These are phyloP conservation scores for Scenedesmus sp. DNA, from an alignment of 163 green algal genomes.

Conservation along the genomic window DNA sequence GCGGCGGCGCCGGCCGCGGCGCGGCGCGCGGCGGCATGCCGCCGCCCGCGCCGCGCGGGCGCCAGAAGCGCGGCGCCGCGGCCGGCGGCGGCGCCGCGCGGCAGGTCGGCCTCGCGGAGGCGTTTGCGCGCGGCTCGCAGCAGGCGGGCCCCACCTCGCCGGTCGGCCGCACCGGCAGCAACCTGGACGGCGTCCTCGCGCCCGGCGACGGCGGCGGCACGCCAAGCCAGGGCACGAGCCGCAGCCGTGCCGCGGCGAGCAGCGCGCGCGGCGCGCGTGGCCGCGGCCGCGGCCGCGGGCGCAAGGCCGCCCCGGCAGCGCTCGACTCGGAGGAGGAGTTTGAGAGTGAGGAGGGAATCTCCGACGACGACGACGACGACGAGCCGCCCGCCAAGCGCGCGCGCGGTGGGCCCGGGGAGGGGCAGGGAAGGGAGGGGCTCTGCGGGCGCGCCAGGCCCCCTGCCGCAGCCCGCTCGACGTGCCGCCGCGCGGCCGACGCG, in stretches of 20 bases:
- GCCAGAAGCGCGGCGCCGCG: background rate
- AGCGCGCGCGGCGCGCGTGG: background rate
- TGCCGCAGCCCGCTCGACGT: too few relatives aligned
- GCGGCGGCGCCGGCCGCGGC: background rate
- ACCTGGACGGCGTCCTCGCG: conserved; percentile 9
- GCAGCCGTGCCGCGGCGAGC: background rate
- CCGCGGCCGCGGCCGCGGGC: background rate
- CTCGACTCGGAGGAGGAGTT: background rate
- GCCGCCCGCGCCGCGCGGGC: background rate
- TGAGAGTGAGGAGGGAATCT: background rate
- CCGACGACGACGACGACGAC: conserved; percentile 9
- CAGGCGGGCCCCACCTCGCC: background rate
- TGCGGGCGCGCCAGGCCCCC: too few relatives aligned
- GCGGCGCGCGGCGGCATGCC: background rate
- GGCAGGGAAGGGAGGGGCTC: background rate
- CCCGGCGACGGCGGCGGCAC: too few relatives aligned
- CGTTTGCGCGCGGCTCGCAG: conserved; percentile 4
- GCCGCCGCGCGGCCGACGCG: too few relatives aligned
- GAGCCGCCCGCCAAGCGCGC: conserved; percentile 24
- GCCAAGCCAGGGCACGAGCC: background rate
- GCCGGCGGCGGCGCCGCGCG: background rate
- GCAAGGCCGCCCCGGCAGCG: conserved; percentile 6
- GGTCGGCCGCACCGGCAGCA: conserved; percentile 6
- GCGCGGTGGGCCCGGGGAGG: background rate
- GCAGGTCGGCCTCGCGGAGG: conserved; percentile 25